Percentiles rank a stretch among this genome's conserved stretches.
These are phyloP conservation scores for Rhodamnia argentea DNA, from an alignment of 345 rosid genomes.

Conservation along the genomic window DNA sequence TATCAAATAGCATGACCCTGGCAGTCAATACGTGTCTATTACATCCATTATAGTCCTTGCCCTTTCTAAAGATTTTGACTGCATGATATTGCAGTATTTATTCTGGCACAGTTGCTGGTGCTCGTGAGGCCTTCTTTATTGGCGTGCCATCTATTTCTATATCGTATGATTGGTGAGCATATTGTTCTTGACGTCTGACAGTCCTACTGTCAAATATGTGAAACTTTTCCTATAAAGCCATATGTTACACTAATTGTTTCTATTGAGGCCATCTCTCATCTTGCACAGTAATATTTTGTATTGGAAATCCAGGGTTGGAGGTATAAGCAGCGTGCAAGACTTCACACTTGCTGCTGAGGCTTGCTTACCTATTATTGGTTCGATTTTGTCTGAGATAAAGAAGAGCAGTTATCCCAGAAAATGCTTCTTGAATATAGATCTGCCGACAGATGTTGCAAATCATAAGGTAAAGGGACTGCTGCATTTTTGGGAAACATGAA, in stretches of 20 bases:
- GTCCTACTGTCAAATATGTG: too few species aligned
- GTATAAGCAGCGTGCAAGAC: conserved; percentile 43
- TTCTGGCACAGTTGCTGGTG: conserved; percentile 97
- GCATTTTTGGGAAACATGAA: not conserved
- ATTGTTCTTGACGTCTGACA: too few species aligned
- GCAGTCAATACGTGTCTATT: not conserved
- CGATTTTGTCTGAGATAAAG: conserved; percentile 42
- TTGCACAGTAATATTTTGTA: not conserved
- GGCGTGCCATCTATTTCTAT: conserved; percentile 66
- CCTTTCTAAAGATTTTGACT: not conserved
- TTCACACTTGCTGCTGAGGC: conserved; percentile 72
- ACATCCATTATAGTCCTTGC: not conserved
- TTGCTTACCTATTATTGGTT: conserved; percentile 62
- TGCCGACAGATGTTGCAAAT: conserved; percentile 62
- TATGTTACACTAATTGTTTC: too few species aligned
- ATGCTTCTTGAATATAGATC: conserved; percentile 72
- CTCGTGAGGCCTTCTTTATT: conserved; percentile 86
- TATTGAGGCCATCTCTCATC: too few species aligned
- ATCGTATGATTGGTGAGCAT: conserved; percentile 72
- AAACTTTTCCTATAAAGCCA: too few species aligned
- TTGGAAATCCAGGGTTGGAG: conserved; percentile 43
- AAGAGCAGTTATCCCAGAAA: conserved; percentile 43
- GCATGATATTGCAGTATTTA: conserved; percentile 39
- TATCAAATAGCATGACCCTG: not conserved
- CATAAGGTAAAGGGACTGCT: conserved; percentile 52